phyloP scores from a whole-genome alignment of 371 early-diverging fungal genomes.

The Haplosporangium sp. region DNA sequence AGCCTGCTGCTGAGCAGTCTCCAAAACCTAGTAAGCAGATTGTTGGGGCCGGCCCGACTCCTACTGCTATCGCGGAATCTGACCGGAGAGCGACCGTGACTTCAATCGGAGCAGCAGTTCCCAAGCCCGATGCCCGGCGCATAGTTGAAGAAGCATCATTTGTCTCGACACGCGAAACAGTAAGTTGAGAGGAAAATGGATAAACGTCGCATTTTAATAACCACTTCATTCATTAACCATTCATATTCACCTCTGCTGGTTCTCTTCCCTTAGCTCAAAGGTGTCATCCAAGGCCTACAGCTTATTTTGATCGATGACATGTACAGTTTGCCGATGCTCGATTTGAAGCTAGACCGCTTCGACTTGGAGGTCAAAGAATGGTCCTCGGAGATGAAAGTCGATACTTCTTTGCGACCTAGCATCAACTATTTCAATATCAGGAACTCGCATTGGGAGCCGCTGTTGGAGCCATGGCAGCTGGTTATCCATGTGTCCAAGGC shows the following conservation, averaged over 20 bases:
- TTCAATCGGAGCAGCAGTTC: constrained; percentile 7
- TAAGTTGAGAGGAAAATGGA: constrained; percentile 19
- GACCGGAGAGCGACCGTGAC: constrained; percentile 17
- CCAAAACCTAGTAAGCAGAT: constrained; percentile 10
- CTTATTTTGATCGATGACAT: constrained; percentile 93
- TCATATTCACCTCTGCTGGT: background rate
- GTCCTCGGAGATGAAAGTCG: constrained; percentile 82
- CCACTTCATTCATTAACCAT: background rate
- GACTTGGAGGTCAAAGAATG: constrained; percentile 87
- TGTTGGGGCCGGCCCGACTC: constrained; percentile 6
- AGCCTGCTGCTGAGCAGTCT: constrained; percentile 22
- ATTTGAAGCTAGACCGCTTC: constrained; percentile 83
- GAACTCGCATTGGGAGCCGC: constrained; percentile 98
- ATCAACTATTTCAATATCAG: constrained; percentile 94
- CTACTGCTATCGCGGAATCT: constrained; percentile 28
- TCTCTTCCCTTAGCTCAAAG: constrained; percentile 56
- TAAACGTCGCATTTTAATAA: too few relatives aligned
- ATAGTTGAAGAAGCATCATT: constrained; percentile 45
- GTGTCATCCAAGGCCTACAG: constrained; percentile 80
- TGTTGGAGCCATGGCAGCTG: constrained; percentile 93
- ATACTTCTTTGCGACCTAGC: constrained; percentile 75
- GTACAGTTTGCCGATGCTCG: constrained; percentile 92
- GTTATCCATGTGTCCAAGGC: constrained; percentile 60
- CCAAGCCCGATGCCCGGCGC: constrained; percentile 31
- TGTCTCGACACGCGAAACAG: constrained; percentile 63